A percentile compares a stretch with the other conserved stretches of the same genome.
These are phyloP conservation scores for Pseudogymnoascus pannorum DNA, from an alignment of 2,329 filamentous ascomycete species.

Conservation along the genomic window DNA sequence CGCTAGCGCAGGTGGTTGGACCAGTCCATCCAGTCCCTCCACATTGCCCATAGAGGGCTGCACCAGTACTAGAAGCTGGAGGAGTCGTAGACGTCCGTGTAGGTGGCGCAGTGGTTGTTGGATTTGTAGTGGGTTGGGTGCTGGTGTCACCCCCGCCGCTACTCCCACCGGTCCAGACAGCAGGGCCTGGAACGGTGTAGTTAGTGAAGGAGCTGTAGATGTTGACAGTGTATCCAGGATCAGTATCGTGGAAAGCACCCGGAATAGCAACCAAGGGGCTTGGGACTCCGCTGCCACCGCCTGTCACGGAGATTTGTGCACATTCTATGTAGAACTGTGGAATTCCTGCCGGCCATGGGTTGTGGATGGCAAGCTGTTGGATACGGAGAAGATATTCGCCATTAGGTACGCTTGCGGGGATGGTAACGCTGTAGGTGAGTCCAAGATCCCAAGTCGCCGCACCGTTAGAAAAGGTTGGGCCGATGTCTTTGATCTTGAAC, in stretches of 20 bases:
- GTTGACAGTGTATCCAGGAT: conserved; percentile 19
- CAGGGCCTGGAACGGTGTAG: conserved; percentile 25
- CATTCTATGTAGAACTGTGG: conserved; percentile 27
- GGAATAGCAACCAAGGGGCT: conserved; percentile 25
- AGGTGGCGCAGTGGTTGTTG: background rate
- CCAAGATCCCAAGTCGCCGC: conserved; percentile 21
- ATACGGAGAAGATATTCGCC: conserved; percentile 26
- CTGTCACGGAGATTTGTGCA: conserved; percentile 26
- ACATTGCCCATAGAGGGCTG: conserved; percentile 19
- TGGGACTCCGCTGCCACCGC: conserved; percentile 22
- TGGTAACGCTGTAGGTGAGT: conserved; percentile 22
- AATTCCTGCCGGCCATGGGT: conserved; percentile 23
- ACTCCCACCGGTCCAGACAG: conserved; percentile 21
- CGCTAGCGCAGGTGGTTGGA: conserved; percentile 15
- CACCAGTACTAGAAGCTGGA: background rate
- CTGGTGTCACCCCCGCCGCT: conserved; percentile 12
- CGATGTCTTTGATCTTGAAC: conserved; percentile 32
- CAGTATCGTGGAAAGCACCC: conserved; percentile 21
- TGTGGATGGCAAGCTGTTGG: conserved; percentile 27
- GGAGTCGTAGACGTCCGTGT: background rate
- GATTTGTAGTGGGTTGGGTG: background rate
- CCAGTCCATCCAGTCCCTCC: conserved; percentile 19
- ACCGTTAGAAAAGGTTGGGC: conserved; percentile 24
- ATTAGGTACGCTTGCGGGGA: conserved; percentile 22
- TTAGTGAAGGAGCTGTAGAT: conserved; percentile 26